These are phyloP conservation scores for Lentinula detonsa DNA, from an alignment of 768 basidiomycete genomes.

Conservation along the genomic window DNA sequence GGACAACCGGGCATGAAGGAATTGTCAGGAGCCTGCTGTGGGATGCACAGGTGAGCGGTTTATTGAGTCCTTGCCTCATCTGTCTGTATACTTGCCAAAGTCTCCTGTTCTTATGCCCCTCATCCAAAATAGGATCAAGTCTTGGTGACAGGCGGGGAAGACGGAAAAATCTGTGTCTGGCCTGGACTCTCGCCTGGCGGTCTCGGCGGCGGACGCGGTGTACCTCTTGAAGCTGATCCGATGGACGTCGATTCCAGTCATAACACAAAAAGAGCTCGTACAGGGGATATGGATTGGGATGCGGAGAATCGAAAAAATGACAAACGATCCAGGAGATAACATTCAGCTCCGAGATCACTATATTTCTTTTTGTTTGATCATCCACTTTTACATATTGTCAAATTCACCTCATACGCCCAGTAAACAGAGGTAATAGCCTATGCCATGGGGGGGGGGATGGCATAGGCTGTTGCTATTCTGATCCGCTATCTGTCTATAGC, in stretches of 20 bases:
- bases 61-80: not conserved
- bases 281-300: not conserved
- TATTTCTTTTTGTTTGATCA: not conserved
- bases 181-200: constrained; percentile 6
- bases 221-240: not conserved
- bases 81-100: not conserved
- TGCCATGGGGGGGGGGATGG: not conserved
- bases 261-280: not conserved
- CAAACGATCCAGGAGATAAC: not conserved
- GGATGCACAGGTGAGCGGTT: constrained; percentile 42
- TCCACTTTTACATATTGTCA: too few species aligned
- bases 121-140: constrained; percentile 25
- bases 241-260: constrained; percentile 1
- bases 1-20: constrained; percentile 51
- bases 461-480: not conserved
- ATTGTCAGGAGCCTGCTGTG: constrained; percentile 50
- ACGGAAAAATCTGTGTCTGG: constrained; percentile 41
- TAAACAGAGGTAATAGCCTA: not conserved
- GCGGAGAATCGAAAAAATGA: not conserved
- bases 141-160: constrained; percentile 47
- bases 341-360: not conserved
- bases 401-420: not conserved
- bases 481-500: not conserved
- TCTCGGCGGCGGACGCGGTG: not conserved
- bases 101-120: not conserved